Conservation (phyloP, 805 yeast species). For the Yarrowia sp. region DNA sequence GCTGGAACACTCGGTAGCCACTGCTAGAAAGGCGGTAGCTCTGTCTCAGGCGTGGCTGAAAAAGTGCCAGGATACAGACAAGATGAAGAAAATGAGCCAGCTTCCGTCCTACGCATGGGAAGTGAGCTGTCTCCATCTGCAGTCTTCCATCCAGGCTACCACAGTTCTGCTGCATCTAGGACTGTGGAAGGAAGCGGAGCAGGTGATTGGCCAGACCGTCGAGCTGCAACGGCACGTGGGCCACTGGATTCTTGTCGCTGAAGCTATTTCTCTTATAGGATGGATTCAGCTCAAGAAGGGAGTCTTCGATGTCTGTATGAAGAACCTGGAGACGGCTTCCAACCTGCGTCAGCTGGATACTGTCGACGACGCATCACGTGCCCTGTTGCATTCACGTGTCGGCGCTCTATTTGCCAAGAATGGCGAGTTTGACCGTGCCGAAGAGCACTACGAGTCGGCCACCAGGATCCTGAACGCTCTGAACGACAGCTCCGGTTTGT, state of each 20-base stretch:
- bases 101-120: slow-evolving; percentile 5
- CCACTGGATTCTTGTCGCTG: background rate
- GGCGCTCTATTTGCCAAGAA: slow-evolving; percentile 10
- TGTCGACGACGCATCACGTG: slow-evolving; percentile 6
- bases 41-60: slow-evolving; percentile 20
- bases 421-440: slow-evolving; percentile 9
- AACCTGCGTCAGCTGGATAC: slow-evolving; percentile 2
- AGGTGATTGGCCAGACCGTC: background rate
- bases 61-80: background rate
- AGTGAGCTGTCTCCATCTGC: slow-evolving; percentile 6
- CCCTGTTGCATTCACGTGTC: background rate
- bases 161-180: slow-evolving; percentile 13
- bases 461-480: slow-evolving; percentile 6
- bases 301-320: slow-evolving; percentile 8
- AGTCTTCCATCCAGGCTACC: background rate
- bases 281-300: slow-evolving; percentile 23
- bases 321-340: slow-evolving; percentile 1
- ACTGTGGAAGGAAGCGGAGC: slow-evolving; percentile 32
- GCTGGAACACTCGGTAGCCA: slow-evolving; percentile 2
- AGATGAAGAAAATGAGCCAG: background rate
- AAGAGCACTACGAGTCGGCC: slow-evolving; percentile 4
- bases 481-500: slow-evolving; percentile 4
- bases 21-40: background rate
- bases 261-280: background rate
- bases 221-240: background rate